Evolutionary conservation across 2,329 filamentous ascomycete species (phyloP).

Genomic region (Aspergillus novofumigatus): DNA sequence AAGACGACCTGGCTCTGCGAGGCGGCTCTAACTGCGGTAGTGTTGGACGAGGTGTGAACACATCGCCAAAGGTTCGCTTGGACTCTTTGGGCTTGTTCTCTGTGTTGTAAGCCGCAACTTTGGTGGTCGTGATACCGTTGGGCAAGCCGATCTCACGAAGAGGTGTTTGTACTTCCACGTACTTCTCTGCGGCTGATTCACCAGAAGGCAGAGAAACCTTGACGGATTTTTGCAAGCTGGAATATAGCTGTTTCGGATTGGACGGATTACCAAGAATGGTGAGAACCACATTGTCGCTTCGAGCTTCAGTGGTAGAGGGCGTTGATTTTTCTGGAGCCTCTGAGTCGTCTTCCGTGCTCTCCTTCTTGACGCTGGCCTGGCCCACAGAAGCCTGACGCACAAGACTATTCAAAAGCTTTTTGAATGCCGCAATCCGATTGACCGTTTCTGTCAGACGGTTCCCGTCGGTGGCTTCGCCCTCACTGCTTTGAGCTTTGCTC

Average conservation of each 20-base stretch:
- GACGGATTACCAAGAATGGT: conserved; percentile 74
- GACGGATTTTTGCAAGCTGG: conserved; percentile 64
- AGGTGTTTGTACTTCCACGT: conserved; percentile 43
- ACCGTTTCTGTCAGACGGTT: conserved; percentile 33
- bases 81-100: conserved; percentile 25
- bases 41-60: conserved; percentile 39
- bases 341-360: conserved; percentile 31
- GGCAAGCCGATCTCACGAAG: conserved; percentile 66
- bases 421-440: conserved; percentile 53
- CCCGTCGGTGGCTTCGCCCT: conserved; percentile 18
- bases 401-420: conserved; percentile 59
- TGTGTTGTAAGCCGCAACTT: conserved; percentile 53
- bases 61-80: conserved; percentile 41
- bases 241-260: conserved; percentile 75
- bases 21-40: conserved; percentile 40
- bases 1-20: conserved; percentile 30
- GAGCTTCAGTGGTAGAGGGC: conserved; percentile 35
- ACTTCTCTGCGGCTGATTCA: conserved; percentile 31
- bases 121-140: conserved; percentile 67
- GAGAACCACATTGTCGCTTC: conserved; percentile 59
- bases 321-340: conserved; percentile 36
- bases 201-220: conserved; percentile 32
- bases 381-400: conserved; percentile 58
- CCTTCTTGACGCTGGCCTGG: conserved; percentile 32
- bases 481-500: conserved; percentile 29